These are phyloP conservation scores for Neltuma alba DNA, from an alignment of 306 rosid genomes.

Conservation along the genomic window DNA sequence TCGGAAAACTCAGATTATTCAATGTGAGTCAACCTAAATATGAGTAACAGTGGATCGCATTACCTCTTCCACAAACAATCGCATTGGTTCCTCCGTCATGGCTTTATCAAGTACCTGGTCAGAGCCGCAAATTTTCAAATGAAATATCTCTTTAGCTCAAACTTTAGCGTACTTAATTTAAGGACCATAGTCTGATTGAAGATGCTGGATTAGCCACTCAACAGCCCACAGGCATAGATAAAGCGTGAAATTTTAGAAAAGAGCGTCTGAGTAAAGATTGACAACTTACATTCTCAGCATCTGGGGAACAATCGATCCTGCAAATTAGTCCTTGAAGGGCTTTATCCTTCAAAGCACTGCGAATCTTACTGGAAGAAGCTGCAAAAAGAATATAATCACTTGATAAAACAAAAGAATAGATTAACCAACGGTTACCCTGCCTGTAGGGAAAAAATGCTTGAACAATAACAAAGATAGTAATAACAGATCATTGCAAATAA, in stretches of 20 bases:
- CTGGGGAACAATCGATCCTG: conserved; percentile 56
- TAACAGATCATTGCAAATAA: not conserved
- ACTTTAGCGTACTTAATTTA: conserved; percentile 8
- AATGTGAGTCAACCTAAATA: conserved; percentile 26
- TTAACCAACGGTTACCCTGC: not conserved
- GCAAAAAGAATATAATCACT: conserved; percentile 37
- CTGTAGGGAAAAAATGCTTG: conserved; percentile 12
- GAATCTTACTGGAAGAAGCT: conserved; percentile 82
- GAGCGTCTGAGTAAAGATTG: not conserved
- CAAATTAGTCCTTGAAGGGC: conserved; percentile 62
- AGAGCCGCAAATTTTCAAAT: conserved; percentile 31
- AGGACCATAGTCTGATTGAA: not conserved
- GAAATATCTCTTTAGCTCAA: not conserved
- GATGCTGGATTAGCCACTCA: not conserved
- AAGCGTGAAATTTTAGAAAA: not conserved
- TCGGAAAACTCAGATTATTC: conserved; percentile 9
- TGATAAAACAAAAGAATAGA: not conserved
- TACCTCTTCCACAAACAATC: conserved; percentile 72
- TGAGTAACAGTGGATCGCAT: conserved; percentile 17
- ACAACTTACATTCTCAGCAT: conserved; percentile 72
- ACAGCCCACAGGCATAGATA: not conserved
- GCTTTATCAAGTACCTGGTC: conserved; percentile 81
- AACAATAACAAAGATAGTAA: not conserved
- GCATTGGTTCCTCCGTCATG: conserved; percentile 65
- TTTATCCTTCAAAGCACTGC: conserved; percentile 60